Base-by-base conservation (phyloP, 805 yeast species). In the Priceomyces medius region DNA sequence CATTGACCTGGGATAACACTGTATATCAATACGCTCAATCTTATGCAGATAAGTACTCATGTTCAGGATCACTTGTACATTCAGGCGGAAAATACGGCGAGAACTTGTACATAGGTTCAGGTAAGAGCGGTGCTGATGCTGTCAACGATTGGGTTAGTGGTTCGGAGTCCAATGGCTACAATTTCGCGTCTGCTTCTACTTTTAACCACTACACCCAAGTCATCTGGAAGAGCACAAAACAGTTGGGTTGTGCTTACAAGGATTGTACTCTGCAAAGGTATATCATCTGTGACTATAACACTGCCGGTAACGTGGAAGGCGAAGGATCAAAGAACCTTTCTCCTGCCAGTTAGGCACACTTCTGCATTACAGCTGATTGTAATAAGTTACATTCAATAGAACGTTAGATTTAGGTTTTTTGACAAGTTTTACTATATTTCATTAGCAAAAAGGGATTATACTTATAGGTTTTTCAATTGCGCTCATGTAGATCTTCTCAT, bases 171-270 rank as follows among this genome's bases (percentile, higher is more conserved):
- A 50, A 50, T 34, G 19, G 19, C 35, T 64, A 58, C 45, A 53
- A 57, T 37, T 61, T 51, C 50, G 24, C 51, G 41, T 51, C 64
- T 37, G 71, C 74, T 35, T 52, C 63, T 35, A 58, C 64, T 41
- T 70, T 64, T 42, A 63, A 68, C 50, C 96, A 88, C 63, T 88
- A 85, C 65, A 85, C 95, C 16, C 93, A 85, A 60, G 67, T 87
- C 35, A 78, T 87, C 23, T 87, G 96, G 96, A 74, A 71, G 48
- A 59, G 66, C 20, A 68, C 87, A 21, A 70, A 80, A 7, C 59
- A 70, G 48, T 42, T 87, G 12, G 96, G 95, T 14, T 87, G 96
- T 67, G 93, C 84, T 40, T 66, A 71, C 61, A 81, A 79, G 56
- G 59, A 73, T 49, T 85, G 96, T 66, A 47, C 60, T 18, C 44